Base-by-base conservation (phyloP, 768 basidiomycete genomes). In the Guyanaporus albipodus region DNA sequence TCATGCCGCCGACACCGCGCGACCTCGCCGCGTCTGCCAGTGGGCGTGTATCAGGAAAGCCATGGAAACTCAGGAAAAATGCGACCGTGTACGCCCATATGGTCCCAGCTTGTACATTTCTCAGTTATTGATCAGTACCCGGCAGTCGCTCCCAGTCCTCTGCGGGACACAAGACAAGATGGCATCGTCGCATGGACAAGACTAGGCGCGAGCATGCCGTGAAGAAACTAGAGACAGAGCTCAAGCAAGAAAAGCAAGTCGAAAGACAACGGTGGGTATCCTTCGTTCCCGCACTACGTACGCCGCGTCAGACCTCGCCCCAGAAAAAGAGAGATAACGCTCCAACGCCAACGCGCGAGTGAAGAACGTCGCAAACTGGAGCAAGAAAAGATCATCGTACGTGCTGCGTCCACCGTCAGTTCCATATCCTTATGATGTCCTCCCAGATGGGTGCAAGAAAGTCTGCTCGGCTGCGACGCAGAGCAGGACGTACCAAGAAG, bases 391-490 rank as follows among this genome's bases (percentile, higher is more conserved):
- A 60, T 69, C 17, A 57, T 34, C 15, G 66, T 55, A 54, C 38
- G 12, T 33, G 42, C 27, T 14, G 1, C 32, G 31, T 43, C 17
- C 19, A 32, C 29, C 36, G 14, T 14, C 23, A 11, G 27, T 11
- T 19, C 45, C 44, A 34, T 26, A 14, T 33, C 9, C 31, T 38
- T 28, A 37, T 45, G 15, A 47, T 46, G 24, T 12, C 38, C 42
- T 47, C 55, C 19, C 27, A 91, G 89, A 86, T 92, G 83, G 86
- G 89, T 46, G 85, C 84, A 37, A 73, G 80, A 45, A 91, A 84
- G 65, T 79, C 87, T 32, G 84, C 85, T 14, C 73, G 89, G 47
- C 69, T 87, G 28, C 78, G 82, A 46, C 79, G 84, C 46, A 85
- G 71, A 67, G 82, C 81, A 38, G 89, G 89, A 33, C 73, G 87